These are phyloP conservation scores for Leccinum subfulvum DNA, from an alignment of 1,284 basidiomycete species.

Conservation along the genomic window DNA sequence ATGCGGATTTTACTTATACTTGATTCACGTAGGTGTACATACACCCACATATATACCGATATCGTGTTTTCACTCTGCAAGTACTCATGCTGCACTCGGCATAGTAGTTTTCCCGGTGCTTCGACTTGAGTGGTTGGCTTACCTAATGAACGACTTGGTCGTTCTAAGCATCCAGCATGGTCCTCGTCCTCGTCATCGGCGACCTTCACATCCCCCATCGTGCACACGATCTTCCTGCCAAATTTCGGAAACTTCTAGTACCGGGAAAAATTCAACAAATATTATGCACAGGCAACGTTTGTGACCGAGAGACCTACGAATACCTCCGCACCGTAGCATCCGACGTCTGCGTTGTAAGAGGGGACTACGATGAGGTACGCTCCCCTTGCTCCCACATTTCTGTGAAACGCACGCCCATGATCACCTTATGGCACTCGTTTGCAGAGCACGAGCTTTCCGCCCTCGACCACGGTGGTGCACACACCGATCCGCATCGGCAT, in stretches of 20 bases:
- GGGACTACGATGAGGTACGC: constrained; percentile 93
- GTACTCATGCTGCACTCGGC: background rate
- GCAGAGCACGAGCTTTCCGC: constrained; percentile 72
- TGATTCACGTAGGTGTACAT: constrained; percentile 1
- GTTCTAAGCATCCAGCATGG: constrained; percentile 37
- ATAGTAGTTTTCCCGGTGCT: background rate
- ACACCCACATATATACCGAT: no score
- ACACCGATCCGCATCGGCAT: constrained; percentile 90
- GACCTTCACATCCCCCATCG: constrained; percentile 93
- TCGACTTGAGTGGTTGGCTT: constrained; percentile 14
- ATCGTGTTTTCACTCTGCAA: background rate
- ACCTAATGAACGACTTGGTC: constrained; percentile 21
- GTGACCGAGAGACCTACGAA: constrained; percentile 96
- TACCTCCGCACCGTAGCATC: constrained; percentile 97
- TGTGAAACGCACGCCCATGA: constrained; percentile 1
- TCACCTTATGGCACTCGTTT: constrained; percentile 12
- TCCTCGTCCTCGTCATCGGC: constrained; percentile 91
- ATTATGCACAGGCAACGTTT: constrained; percentile 96
- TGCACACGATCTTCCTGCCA: constrained; percentile 86
- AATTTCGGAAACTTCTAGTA: constrained; percentile 96
- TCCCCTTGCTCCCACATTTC: background rate
- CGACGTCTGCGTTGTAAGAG: constrained; percentile 89
- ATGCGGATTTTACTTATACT: background rate
- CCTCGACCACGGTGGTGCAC: constrained; percentile 82
- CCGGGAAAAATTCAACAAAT: constrained; percentile 99